phyloP scores from a whole-genome alignment of 176 grass and related monocot species.

The Ampelocalamus luodianensis region DNA sequence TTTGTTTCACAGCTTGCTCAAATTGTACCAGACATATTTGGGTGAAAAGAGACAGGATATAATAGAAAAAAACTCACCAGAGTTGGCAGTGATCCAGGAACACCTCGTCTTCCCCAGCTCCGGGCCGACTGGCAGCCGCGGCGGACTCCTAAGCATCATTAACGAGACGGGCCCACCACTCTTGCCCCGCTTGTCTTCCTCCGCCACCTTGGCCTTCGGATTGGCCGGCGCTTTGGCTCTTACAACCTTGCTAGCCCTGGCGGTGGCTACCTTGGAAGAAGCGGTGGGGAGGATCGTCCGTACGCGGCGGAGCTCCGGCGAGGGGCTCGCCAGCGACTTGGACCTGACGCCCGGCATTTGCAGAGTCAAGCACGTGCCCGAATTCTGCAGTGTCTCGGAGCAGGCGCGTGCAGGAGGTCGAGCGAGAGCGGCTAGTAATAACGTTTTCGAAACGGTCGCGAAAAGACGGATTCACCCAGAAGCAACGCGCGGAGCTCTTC shows the following conservation, averaged over 20 bases:
- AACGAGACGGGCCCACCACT: background rate
- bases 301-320: conserved; percentile 34
- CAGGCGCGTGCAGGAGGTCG: background rate
- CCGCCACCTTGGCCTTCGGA: background rate
- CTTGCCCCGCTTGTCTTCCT: conserved; percentile 3
- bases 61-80: conserved; percentile 32
- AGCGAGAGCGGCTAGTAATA: conserved; percentile 8
- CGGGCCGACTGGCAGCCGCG: too few relatives aligned
- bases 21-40: background rate
- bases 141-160: background rate
- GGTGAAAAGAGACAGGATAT: background rate
- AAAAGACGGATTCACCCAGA: background rate
- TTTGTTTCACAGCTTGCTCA: background rate
- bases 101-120: conserved; percentile 45
- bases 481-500: too few relatives aligned
- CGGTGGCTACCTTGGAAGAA: conserved; percentile 1
- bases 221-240: conserved; percentile 5
- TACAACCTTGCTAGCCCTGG: background rate
- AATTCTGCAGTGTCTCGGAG: background rate
- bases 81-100: conserved; percentile 62
- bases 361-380: background rate
- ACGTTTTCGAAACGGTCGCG: conserved; percentile 33
- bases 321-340: background rate
- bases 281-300: background rate
- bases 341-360: conserved; percentile 46